A percentile compares a stretch with the other conserved stretches of the same genome.
These are phyloP conservation scores for Gossypium rotundifolium DNA, from an alignment of 345 rosid genomes.

Conservation along the genomic window DNA sequence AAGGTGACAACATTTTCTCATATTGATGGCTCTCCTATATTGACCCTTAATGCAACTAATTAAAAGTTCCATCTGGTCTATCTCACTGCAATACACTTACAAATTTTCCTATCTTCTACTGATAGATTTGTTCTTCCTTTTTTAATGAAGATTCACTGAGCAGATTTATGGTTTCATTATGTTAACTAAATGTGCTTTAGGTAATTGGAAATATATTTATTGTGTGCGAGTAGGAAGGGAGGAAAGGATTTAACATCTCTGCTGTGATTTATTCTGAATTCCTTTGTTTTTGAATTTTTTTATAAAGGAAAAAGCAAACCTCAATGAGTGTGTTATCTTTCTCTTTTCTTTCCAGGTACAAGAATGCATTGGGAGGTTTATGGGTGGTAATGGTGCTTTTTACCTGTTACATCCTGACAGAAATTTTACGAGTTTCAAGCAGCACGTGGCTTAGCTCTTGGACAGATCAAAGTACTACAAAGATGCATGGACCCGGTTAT, in stretches of 20 bases:
- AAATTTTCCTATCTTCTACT: background rate
- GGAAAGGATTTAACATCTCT: background rate
- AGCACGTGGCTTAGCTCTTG: conserved; percentile 97
- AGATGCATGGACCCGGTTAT: conserved; percentile 55
- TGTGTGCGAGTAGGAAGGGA: background rate
- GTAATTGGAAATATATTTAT: background rate
- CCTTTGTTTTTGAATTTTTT: background rate
- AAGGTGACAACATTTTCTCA: background rate
- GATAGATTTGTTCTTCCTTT: background rate
- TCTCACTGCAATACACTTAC: background rate
- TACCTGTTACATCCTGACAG: conserved; percentile 66
- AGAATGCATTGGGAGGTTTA: conserved; percentile 91
- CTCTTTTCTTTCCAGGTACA: conserved; percentile 51
- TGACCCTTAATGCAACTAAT: background rate
- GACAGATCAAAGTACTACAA: conserved; percentile 67
- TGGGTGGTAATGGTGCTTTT: conserved; percentile 87
- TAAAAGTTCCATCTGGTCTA: background rate
- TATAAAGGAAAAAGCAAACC: background rate
- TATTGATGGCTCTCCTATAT: background rate
- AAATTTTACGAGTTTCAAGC: conserved; percentile 77
- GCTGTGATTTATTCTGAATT: background rate
- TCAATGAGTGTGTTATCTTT: background rate
- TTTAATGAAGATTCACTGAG: background rate
- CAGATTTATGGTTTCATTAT: background rate
- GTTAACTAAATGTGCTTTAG: background rate